Evolutionary conservation across 2,329 filamentous ascomycete genomes (phyloP), one percentile per base, ranked within the genome.

Genomic region (Septoria petroselini): DNA sequence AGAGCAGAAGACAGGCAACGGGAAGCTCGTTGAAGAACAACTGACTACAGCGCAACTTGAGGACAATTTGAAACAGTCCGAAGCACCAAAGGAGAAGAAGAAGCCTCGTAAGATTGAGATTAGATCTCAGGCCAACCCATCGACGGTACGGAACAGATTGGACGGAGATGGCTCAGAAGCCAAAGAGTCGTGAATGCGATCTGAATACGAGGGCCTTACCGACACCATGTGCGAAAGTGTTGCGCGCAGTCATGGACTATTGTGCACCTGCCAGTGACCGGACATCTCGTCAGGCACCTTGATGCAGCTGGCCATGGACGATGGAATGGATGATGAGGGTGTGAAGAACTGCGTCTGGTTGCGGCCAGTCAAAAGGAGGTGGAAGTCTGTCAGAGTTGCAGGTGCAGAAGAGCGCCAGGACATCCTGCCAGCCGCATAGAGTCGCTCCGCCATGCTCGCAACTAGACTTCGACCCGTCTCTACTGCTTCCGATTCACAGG

Each of bases 61-160:
- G 12, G 18, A 49, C n/a, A 18, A 12, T 15, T 42, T 23, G 21
- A 39, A 42, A 15, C 45, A 29, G 17, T 27, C 19, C 9, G 37
- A 11, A 14, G 9, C 27, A 17, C 34, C 41, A 2, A 44, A 37
- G 18, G 11, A 35, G 25, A 50, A 39, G 33, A 55, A 48, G 43
- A 55, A 58, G 40, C 57, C 57, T 12, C 48, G 57, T n/a, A 59
- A 59, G 44, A 38, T 59, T 12, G 53, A 59, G 39, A 45, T 48
- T 23, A 33, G 50, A 23, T 48, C 50, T 7, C 37, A 47, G 23
- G 29, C 19, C 17, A 33, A 19, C 19, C 14, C 7, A 8, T 30
- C 27, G 8, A 17, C 17, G 29, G 12, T 12, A 7, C 15, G 19
- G 14, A 19, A 30, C 41, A 19, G 29, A 33, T 23, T 30, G 29